Conservation (phyloP, 78 protist genomes). For the Pelomyxa schiedti region DNA sequence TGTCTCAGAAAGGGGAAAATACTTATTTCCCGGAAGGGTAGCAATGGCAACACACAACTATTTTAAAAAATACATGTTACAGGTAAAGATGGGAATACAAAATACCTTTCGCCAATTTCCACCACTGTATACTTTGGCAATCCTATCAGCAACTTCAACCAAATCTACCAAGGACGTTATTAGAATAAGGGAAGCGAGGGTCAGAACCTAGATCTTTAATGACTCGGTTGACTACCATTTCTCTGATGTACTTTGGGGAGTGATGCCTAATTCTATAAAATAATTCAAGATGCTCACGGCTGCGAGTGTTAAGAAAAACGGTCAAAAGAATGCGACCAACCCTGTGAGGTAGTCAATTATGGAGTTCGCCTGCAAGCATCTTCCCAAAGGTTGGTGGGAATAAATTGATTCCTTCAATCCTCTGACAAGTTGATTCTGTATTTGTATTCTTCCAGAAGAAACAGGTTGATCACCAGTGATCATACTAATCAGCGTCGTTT, state of each 20-base stretch:
- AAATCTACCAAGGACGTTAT: not conserved
- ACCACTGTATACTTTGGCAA: constrained; percentile 18
- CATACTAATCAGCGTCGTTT: constrained; percentile 58
- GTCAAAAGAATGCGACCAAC: too few relatives aligned
- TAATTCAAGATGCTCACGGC: constrained; percentile 60
- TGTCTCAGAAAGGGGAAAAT: too few relatives aligned
- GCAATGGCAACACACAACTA: too few relatives aligned
- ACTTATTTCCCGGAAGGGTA: too few relatives aligned
- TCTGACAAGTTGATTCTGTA: constrained; percentile 16
- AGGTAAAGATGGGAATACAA: too few relatives aligned
- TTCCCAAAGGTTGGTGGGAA: constrained; percentile 30
- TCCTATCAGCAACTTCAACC: not conserved
- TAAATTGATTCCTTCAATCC: not conserved
- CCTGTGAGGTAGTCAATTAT: constrained; percentile 50
- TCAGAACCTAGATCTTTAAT: too few relatives aligned
- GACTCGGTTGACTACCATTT: too few relatives aligned
- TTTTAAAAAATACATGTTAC: too few relatives aligned
- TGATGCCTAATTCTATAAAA: constrained; percentile 46
- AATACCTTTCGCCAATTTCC: constrained; percentile 55
- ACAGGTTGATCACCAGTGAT: constrained; percentile 55
- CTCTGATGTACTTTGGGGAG: not conserved
- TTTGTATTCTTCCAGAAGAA: constrained; percentile 30
- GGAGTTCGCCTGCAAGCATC: constrained; percentile 69
- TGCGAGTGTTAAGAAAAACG: too few relatives aligned
- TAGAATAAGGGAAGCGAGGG: too few relatives aligned